These are phyloP conservation scores for Aspergillus quadricinctus DNA, from an alignment of 2,329 filamentous ascomycete genomes.

Conservation along the genomic window DNA sequence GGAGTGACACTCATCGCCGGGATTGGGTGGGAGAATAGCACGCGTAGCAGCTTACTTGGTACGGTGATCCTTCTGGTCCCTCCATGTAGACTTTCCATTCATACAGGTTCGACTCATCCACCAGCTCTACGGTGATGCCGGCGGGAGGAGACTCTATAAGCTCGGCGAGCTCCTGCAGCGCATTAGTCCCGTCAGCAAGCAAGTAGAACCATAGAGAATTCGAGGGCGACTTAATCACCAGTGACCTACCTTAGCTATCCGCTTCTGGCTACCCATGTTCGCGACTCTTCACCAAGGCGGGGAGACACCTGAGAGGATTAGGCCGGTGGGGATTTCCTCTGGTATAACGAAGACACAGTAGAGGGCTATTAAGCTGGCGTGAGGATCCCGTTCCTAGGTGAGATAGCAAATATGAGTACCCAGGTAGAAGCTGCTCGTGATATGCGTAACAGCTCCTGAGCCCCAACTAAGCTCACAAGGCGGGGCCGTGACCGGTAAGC, in stretches of 20 bases:
- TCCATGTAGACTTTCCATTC: slow-evolving; percentile 65
- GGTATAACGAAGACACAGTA: not conserved
- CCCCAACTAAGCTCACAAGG: not conserved
- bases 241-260: slow-evolving; percentile 42
- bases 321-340: not conserved
- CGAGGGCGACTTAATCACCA: not conserved
- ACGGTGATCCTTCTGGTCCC: slow-evolving; percentile 61
- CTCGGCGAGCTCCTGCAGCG: slow-evolving; percentile 56
- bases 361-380: not conserved
- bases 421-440: not conserved
- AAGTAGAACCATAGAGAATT: not conserved
- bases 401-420: not conserved
- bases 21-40: not conserved
- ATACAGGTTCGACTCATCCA: slow-evolving; percentile 62
- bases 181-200: slow-evolving; percentile 2
- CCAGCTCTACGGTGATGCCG: slow-evolving; percentile 54
- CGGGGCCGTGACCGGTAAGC: not conserved
- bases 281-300: slow-evolving; percentile 4
- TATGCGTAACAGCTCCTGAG: not conserved
- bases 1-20: not conserved
- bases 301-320: slow-evolving; percentile 14
- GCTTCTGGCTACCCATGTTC: slow-evolving; percentile 42
- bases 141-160: slow-evolving; percentile 51
- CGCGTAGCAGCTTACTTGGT: slow-evolving; percentile 50
- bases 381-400: not conserved